A percentile compares a stretch with the other conserved stretches of the same genome.
phyloP scores from a whole-genome alignment of 164 flowering plant genomes.

The Nymphaea colorata region DNA sequence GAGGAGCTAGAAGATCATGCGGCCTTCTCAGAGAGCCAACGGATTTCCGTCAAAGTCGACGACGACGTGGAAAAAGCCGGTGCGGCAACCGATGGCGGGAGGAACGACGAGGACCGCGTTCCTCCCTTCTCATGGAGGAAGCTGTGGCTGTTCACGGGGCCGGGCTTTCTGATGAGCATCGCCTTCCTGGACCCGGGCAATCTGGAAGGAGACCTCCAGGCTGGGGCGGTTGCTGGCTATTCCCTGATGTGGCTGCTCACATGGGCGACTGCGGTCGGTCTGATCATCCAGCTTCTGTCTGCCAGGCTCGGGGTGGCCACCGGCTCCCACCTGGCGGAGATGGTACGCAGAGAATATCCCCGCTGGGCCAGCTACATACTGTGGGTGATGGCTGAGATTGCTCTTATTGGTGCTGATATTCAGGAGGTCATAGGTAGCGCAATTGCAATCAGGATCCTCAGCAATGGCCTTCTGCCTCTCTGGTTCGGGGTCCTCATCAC shows the following conservation, averaged over 20 bases:
- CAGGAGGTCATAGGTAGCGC: constrained; percentile 56
- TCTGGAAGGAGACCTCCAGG: constrained; percentile 68
- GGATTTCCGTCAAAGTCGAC: background rate
- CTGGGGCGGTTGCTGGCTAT: constrained; percentile 76
- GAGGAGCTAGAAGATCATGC: background rate
- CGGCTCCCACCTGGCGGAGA: constrained; percentile 37
- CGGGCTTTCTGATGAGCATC: constrained; percentile 70
- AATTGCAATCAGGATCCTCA: constrained; percentile 39
- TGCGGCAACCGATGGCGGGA: background rate
- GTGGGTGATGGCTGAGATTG: constrained; percentile 52
- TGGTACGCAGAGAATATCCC: constrained; percentile 40
- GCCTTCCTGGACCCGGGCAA: constrained; percentile 82
- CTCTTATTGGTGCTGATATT: constrained; percentile 46
- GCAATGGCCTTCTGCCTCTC: constrained; percentile 39
- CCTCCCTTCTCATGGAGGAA: constrained; percentile 67
- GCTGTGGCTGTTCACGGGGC: constrained; percentile 73
- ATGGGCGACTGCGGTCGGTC: constrained; percentile 74
- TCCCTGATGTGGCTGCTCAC: constrained; percentile 59
- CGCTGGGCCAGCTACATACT: constrained; percentile 25
- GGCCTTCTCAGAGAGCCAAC: background rate
- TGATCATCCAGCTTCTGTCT: constrained; percentile 32
- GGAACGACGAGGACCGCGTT: constrained; percentile 9
- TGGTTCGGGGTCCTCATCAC: constrained; percentile 56
- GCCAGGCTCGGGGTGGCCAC: constrained; percentile 38
- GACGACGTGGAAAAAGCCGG: background rate